These are phyloP conservation scores for Geranium brycei DNA, from an alignment of 345 rosid species.

Conservation along the genomic window DNA sequence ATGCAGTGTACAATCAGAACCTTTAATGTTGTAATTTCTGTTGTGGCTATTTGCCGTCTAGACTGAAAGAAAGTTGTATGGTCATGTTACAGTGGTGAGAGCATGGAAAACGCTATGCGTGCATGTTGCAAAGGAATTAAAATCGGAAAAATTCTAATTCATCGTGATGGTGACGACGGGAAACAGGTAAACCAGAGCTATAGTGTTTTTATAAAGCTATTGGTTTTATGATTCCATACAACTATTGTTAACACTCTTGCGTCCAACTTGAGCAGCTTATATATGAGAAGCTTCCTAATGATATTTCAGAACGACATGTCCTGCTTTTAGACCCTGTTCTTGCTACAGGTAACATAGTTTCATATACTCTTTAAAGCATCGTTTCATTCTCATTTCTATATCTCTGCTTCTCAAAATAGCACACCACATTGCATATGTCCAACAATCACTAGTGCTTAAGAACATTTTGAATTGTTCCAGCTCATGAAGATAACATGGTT, in stretches of 20 bases:
- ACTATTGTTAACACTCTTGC: not conserved
- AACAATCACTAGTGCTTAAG: too few species aligned
- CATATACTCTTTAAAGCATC: too few species aligned
- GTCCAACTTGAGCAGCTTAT: constrained; percentile 48
- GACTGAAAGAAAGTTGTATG: not conserved
- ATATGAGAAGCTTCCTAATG: constrained; percentile 94
- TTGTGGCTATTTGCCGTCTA: not conserved
- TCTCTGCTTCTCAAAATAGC: too few species aligned
- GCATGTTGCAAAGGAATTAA: constrained; percentile 98
- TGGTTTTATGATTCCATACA: not conserved
- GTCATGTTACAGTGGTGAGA: constrained; percentile 73
- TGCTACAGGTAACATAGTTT: constrained; percentile 53
- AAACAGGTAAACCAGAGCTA: constrained; percentile 41
- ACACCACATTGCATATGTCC: too few species aligned
- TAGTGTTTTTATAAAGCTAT: not conserved
- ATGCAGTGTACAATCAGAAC: not conserved
- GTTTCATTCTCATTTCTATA: too few species aligned
- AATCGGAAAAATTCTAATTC: constrained; percentile 93
- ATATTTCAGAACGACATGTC: constrained; percentile 90
- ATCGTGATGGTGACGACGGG: constrained; percentile 96
- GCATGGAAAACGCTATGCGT: constrained; percentile 97
- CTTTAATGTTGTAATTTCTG: not conserved
- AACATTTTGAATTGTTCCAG: too few species aligned
- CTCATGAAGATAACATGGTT: too few species aligned
- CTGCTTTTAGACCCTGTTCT: constrained; percentile 93